Percentiles rank a stretch among this genome's conserved stretches.
Evolutionary conservation across 2,329 filamentous ascomycete genomes (phyloP).

Genomic region (Escovopsis sp.): DNA sequence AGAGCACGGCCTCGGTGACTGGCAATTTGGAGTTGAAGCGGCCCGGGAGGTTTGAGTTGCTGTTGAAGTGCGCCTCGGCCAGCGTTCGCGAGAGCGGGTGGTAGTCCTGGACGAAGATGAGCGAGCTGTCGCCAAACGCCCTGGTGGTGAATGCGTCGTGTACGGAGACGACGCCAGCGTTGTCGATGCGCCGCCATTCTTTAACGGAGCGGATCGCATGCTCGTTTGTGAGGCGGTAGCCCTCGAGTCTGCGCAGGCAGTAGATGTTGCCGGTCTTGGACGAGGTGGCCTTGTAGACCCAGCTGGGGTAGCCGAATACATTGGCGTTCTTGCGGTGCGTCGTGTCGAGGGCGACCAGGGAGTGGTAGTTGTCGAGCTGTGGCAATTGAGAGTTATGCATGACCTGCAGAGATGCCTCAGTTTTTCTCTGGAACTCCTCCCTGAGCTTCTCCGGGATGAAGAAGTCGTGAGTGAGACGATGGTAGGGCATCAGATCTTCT

Average conservation of each 20-base stretch:
- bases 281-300: constrained; percentile 89
- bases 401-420: constrained; percentile 71
- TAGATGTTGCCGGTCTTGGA: constrained; percentile 83
- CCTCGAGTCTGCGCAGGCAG: constrained; percentile 72
- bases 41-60: constrained; percentile 23
- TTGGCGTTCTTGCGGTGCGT: constrained; percentile 62
- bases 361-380: constrained; percentile 78
- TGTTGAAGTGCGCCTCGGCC: constrained; percentile 59
- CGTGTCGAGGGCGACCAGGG: constrained; percentile 76
- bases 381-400: constrained; percentile 66
- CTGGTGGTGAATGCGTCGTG: constrained; percentile 89
- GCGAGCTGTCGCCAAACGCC: constrained; percentile 84
- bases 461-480: constrained; percentile 76
- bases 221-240: constrained; percentile 78
- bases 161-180: constrained; percentile 68
- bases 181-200: constrained; percentile 76
- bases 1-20: constrained; percentile 61
- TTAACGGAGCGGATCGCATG: constrained; percentile 75
- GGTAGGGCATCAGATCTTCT: constrained; percentile 70
- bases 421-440: constrained; percentile 79
- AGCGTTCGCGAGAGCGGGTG: constrained; percentile 84
- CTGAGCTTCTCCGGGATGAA: constrained; percentile 79
- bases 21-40: constrained; percentile 30
- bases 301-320: constrained; percentile 77
- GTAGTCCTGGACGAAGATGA: constrained; percentile 89